Evolutionary conservation across 257 asterid species (phyloP), one percentile per base, ranked within the genome.

Genomic region (Leptodermis oblonga): DNA sequence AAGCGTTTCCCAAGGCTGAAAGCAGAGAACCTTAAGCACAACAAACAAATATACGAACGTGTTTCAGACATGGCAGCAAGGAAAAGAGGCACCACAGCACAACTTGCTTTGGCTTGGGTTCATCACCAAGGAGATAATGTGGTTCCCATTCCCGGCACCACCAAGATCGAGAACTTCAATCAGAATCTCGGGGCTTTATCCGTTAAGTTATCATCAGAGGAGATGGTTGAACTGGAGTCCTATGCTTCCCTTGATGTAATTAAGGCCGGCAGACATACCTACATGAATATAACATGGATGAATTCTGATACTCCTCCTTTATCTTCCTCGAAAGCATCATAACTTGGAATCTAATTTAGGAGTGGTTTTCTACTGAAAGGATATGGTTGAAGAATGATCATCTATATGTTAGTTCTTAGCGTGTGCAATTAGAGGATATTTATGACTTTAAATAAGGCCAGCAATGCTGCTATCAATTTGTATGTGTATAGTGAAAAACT

Each of bases 91-190:
- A 73, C 78, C 25, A 33, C 78, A 0, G 20, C 76, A 23, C 82
- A 77, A 63, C 76, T 80, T 18, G 85, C 82, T 34, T 68, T 80
- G 77, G 82, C 85, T n/a, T 74, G 85, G 82, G 70, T 77, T n/a
- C n/a, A n/a, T n/a, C n/a, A n/a, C n/a, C n/a, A n/a, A n/a, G n/a
- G n/a, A n/a, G n/a, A n/a, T n/a, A 79, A 70, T 34, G 74, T 80
- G 5, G 66, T 70, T 42, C 84, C 84, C 34, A 73, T 80, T 23
- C 81, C 84, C 0, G 77, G 84, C 6, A 80, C 84, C 45, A 76
- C 81, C 51, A 80, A 76, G 73, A 52, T 70, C 1, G 79, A 80
- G 54, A 80, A 80, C 74, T 54, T 80, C 52, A 73, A 70, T 26
- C 64, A 73, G 66, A 80, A 80, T 46, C 30, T 76, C 2, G 70